These are phyloP conservation scores for Phytophthora ramorum DNA, from an alignment of 352 stramenopile species.

Conservation along the genomic window DNA sequence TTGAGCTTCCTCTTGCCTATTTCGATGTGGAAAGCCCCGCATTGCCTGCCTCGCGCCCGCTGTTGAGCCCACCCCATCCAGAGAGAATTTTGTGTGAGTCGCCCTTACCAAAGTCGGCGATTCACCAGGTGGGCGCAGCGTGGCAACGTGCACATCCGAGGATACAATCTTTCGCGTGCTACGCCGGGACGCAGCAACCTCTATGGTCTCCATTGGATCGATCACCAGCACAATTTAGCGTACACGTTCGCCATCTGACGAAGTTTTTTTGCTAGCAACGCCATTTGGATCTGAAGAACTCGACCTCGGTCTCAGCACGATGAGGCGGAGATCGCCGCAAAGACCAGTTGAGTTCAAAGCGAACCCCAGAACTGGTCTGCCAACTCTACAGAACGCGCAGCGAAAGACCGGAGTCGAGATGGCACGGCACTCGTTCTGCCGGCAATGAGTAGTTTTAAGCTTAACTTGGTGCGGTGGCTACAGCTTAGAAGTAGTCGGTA, in stretches of 20 bases:
- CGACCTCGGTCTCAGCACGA: slow-evolving; percentile 6
- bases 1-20: slow-evolving; percentile 19
- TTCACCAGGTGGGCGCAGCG: slow-evolving; percentile 16
- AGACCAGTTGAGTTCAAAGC: slow-evolving; percentile 11
- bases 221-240: slow-evolving; percentile 6
- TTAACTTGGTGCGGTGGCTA: not conserved
- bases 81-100: slow-evolving; percentile 32
- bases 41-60: slow-evolving; percentile 8
- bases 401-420: not conserved
- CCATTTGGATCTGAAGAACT: slow-evolving; percentile 28
- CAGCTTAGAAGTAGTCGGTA: not conserved
- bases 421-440: no score
- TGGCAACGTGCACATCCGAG: slow-evolving; percentile 24
- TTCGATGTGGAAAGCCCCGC: slow-evolving; percentile 24
- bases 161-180: slow-evolving; percentile 18
- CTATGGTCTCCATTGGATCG: slow-evolving; percentile 6
- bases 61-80: slow-evolving; percentile 18
- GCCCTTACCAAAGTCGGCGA: slow-evolving; percentile 16
- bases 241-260: slow-evolving; percentile 2
- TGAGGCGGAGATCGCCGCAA: slow-evolving; percentile 11
- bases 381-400: slow-evolving; percentile 16
- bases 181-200: slow-evolving; percentile 19
- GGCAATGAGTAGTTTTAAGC: not conserved
- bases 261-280: not conserved
- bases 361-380: slow-evolving; percentile 8